phyloP scores from a whole-genome alignment of 2,329 filamentous ascomycete species.

The Karstenula rhodostoma region DNA sequence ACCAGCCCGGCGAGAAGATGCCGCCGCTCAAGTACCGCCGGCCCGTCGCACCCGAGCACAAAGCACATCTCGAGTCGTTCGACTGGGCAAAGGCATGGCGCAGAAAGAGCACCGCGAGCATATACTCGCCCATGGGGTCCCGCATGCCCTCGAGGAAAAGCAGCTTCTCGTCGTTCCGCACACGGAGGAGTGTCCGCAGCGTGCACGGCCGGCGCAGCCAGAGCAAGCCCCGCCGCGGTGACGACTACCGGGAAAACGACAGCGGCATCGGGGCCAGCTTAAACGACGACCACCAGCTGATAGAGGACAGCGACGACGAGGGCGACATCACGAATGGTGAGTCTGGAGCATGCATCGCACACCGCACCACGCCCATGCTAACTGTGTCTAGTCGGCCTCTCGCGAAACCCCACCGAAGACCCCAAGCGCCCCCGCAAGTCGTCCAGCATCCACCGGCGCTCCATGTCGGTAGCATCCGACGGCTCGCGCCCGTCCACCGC shows the following conservation, averaged over 20 bases:
- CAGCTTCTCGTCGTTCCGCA: conserved; percentile 31
- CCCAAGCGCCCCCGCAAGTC: conserved; percentile 35
- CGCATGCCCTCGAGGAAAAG: conserved; percentile 53
- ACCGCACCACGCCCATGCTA: conserved; percentile 10
- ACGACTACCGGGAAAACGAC: conserved; percentile 51
- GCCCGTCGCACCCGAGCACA: conserved; percentile 59
- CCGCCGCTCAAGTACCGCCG: conserved; percentile 60
- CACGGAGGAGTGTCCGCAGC: conserved; percentile 35
- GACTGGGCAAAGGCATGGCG: conserved; percentile 58
- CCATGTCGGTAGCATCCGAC: conserved; percentile 29
- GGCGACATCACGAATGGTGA: conserved; percentile 55
- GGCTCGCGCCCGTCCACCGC: conserved; percentile 37
- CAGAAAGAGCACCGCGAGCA: conserved; percentile 53
- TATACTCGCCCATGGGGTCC: conserved; percentile 60
- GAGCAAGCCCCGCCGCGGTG: conserved; percentile 46
- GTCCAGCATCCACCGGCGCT: conserved; percentile 36
- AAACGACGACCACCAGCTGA: conserved; percentile 46
- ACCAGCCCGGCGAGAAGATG: conserved; percentile 61
- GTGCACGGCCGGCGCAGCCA: conserved; percentile 41
- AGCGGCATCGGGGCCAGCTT: conserved; percentile 46
- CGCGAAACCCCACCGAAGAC: conserved; percentile 44
- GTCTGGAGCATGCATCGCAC: conserved; percentile 21
- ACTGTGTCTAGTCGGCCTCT: conserved; percentile 40
- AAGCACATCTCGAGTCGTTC: conserved; percentile 59
- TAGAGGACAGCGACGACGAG: conserved; percentile 56